Base-by-base conservation (phyloP, 2,329 filamentous ascomycete species). In the Sphaerulina populicola region DNA sequence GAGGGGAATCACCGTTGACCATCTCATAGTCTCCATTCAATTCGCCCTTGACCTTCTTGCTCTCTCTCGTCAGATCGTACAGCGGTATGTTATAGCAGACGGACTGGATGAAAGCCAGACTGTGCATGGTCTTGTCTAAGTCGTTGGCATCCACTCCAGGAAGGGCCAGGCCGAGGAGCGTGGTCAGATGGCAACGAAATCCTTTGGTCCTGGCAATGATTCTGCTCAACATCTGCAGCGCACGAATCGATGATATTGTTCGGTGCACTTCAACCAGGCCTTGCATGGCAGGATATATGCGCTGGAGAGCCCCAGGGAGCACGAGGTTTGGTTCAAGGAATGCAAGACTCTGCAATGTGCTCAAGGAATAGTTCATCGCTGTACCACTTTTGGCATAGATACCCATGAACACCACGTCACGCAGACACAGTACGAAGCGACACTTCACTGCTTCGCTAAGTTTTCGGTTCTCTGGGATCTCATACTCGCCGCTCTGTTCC, bases 81-180 rank as follows among this genome's bases (percentile, higher is more conserved):
- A 98, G 87, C 0, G 93, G 94, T 47, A 98, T 94, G 63, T 91
- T 94, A 72, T 96, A 97, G 53, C 89, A 91, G 10, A 97, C 88
- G 52, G 88, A 86, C 69, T 97, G 91, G 51, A 98, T 93, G 66
- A 96, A 96, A 59, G 90, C 88, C 52, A 98, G 76, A 0, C 93
- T 94, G 68, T 95, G 88, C 61, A 95, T 80, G 0, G 93, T 97
- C 75, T 98, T 98, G 66, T 93, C 90, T 23, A 98, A 74, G 69
- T 98, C 93, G 66, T 98, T 98, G 57, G 94, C 90, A 70, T 98
- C 94, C 52, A 98, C 94, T 18, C 93, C 94, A 0, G 94, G 94
- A 30, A 98, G 74, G 4, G 91, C 88, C 53, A 98, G 77, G 4
- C 91, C 93, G n/a, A 98, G 74, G 33, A 98, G 74, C 0, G 91